Percentiles rank a stretch among this genome's conserved stretches.
phyloP scores from a whole-genome alignment of 2,329 filamentous ascomycete species.

The Trichoderma oligosporum region DNA sequence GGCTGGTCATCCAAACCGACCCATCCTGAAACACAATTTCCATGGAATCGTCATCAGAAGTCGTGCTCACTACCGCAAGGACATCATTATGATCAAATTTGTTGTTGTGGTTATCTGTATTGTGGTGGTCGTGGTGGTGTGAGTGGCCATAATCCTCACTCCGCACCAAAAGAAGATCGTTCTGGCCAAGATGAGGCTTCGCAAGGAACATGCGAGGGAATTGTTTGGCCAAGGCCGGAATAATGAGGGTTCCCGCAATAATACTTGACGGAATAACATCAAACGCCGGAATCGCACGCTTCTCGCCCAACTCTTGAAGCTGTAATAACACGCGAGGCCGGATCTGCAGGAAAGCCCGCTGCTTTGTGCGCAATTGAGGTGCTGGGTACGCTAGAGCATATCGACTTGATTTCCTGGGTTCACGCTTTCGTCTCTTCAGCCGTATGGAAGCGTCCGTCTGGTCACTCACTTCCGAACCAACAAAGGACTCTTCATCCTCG shows the following conservation, averaged over 20 bases:
- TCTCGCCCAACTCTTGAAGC: constrained; percentile 61
- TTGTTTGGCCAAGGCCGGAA: constrained; percentile 55
- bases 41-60: constrained; percentile 50
- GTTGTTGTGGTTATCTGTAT: constrained; percentile 42
- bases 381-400: constrained; percentile 67
- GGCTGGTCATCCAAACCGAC: constrained; percentile 53
- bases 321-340: constrained; percentile 68
- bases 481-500: constrained; percentile 47
- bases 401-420: constrained; percentile 54
- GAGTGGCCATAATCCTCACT: constrained; percentile 61
- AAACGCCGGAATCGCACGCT: constrained; percentile 62
- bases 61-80: constrained; percentile 65
- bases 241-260: constrained; percentile 52
- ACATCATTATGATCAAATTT: constrained; percentile 50
- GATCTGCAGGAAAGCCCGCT: constrained; percentile 62
- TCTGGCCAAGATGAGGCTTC: constrained; percentile 60
- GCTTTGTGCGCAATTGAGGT: constrained; percentile 55
- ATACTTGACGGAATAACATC: constrained; percentile 70
- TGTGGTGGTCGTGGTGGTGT: constrained; percentile 20
- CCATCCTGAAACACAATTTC: constrained; percentile 67
- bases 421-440: constrained; percentile 42
- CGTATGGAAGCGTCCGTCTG: constrained; percentile 39
- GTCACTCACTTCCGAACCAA: constrained; percentile 45
- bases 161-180: constrained; percentile 67
- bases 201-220: constrained; percentile 62